Percentiles rank a stretch among this genome's conserved stretches.
Conservation (phyloP, 179 eudicot genomes). For the Nepenthes alata region DNA sequence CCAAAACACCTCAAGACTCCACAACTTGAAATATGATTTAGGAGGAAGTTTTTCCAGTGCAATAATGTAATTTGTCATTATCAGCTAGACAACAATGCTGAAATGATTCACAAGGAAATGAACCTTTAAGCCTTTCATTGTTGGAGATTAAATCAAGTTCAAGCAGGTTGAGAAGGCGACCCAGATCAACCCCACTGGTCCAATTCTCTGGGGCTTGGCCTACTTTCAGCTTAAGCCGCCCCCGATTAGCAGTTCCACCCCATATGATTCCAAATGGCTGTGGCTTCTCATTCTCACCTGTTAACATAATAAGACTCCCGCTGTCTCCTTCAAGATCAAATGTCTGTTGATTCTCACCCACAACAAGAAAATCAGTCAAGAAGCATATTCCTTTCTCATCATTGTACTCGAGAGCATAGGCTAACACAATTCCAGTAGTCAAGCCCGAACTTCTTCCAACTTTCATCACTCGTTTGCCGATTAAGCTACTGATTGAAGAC, state of each 20-base stretch:
- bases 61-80: too few relatives aligned
- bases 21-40: too few relatives aligned
- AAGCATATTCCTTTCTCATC: constrained; percentile 97
- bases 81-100: too few relatives aligned
- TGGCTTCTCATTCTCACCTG: constrained; percentile 74
- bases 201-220: constrained; percentile 94
- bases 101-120: too few relatives aligned
- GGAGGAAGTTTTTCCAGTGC: too few relatives aligned
- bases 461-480: constrained; percentile 89
- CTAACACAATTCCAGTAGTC: constrained; percentile 80
- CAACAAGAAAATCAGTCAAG: constrained; percentile 91
- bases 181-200: constrained; percentile 98
- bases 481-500: constrained; percentile 65
- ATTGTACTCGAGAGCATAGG: constrained; percentile 94
- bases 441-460: constrained; percentile 98
- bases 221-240: constrained; percentile 83
- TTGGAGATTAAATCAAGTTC: constrained; percentile 82
- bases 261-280: constrained; percentile 90
- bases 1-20: too few relatives aligned
- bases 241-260: constrained; percentile 99
- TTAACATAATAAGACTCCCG: constrained; percentile 76
- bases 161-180: constrained; percentile 82
- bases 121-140: constrained; percentile 71
- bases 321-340: constrained; percentile 99
- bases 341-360: constrained; percentile 91